Conservation (phyloP, 164 flowering plant species). For the Aristolochia contorta region DNA sequence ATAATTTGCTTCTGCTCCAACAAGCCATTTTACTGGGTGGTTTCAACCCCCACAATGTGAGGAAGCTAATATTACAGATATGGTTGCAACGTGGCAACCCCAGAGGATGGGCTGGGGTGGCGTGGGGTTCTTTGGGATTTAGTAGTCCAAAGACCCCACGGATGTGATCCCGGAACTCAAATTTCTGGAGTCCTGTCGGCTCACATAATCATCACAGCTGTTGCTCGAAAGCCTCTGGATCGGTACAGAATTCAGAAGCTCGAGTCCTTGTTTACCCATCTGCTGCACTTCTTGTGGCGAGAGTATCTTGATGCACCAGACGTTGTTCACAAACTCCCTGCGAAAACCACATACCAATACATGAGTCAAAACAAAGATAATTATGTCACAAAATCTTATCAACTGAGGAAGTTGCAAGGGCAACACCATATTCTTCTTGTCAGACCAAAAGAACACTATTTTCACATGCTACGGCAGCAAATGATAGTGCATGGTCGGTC, state of each 20-base stretch:
- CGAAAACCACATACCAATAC: not conserved
- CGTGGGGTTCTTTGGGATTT: not conserved
- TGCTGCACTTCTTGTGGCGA: constrained; percentile 86
- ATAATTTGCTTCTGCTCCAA: not conserved
- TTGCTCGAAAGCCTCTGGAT: constrained; percentile 45
- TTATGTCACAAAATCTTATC: not conserved
- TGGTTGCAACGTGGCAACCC: constrained; percentile 4
- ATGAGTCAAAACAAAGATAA: not conserved
- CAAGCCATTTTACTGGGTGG: not conserved
- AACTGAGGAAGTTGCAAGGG: not conserved
- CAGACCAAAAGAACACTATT: too few relatives aligned
- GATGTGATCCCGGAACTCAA: constrained; percentile 52
- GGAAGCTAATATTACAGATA: constrained; percentile 22
- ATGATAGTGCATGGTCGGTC: not conserved
- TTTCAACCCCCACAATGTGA: not conserved
- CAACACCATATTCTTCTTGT: not conserved
- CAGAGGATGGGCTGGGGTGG: too few relatives aligned
- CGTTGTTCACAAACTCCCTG: constrained; percentile 94
- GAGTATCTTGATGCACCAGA: constrained; percentile 91
- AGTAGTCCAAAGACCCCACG: constrained; percentile 62
- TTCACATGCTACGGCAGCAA: too few relatives aligned
- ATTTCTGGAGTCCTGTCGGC: constrained; percentile 47
- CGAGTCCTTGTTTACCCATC: constrained; percentile 69
- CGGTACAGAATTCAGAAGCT: constrained; percentile 54
- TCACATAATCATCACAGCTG: constrained; percentile 48